phyloP scores from a whole-genome alignment of 768 basidiomycete genomes.

The Rhizopogon vinicolor region DNA sequence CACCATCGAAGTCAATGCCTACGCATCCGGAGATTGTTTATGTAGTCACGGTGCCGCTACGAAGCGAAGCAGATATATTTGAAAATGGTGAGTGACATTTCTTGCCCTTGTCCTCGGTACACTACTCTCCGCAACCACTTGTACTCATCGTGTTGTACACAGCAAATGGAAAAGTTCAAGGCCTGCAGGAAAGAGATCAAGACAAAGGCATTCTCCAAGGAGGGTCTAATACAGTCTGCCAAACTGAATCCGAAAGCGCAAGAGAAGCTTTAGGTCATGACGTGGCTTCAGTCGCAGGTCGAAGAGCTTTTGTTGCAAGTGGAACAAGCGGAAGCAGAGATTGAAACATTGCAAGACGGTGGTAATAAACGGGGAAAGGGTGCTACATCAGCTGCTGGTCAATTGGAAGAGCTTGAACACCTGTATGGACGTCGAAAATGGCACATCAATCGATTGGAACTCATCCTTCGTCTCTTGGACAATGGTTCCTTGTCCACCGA shows the following conservation, averaged over 20 bases:
- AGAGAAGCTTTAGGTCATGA: conserved; percentile 84
- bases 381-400: conserved; percentile 52
- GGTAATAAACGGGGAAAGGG: conserved; percentile 72
- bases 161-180: conserved; percentile 99
- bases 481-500: conserved; percentile 88
- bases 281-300: conserved; percentile 85
- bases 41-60: too few species aligned
- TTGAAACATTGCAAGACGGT: conserved; percentile 72
- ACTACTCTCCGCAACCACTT: conserved; percentile 1
- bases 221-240: conserved; percentile 87
- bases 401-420: conserved; percentile 78
- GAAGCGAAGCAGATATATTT: too few species aligned
- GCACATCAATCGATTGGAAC: conserved; percentile 91
- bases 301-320: conserved; percentile 93
- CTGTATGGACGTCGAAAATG: conserved; percentile 93
- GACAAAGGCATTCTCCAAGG: conserved; percentile 99
- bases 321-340: conserved; percentile 91
- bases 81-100: too few species aligned
- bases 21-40: too few species aligned
- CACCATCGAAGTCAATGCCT: too few species aligned
- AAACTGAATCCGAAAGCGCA: conserved; percentile 97
- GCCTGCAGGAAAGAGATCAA: conserved; percentile 99
- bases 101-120: too few species aligned
- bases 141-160: conserved; percentile 14
- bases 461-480: conserved; percentile 88